Conservation (phyloP, 2,329 filamentous ascomycete species). For the Knufia petricola region DNA sequence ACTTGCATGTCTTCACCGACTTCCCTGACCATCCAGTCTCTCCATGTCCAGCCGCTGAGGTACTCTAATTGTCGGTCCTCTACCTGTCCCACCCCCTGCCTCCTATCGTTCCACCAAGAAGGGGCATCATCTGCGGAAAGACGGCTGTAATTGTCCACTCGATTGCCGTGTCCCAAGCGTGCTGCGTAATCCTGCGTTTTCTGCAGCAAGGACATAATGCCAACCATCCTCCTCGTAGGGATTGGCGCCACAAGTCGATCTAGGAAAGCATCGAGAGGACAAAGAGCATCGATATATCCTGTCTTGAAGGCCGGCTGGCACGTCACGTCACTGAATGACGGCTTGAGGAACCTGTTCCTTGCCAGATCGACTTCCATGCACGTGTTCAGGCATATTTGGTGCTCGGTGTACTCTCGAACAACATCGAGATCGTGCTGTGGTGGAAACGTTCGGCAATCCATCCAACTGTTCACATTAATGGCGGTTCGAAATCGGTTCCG, state of each 20-base stretch:
- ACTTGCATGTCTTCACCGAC: too few relatives aligned
- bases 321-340: constrained; percentile 9
- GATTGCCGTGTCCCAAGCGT: too few relatives aligned
- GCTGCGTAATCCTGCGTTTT: too few relatives aligned
- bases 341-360: constrained; percentile 13
- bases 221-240: constrained; percentile 9
- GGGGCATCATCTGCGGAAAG: too few relatives aligned
- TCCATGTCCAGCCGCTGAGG: too few relatives aligned
- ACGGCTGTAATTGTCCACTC: too few relatives aligned
- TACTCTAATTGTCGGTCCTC: too few relatives aligned
- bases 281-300: constrained; percentile 3
- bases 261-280: constrained; percentile 14
- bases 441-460: constrained; percentile 5
- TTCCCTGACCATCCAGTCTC: too few relatives aligned
- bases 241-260: constrained; percentile 2
- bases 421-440: constrained; percentile 10
- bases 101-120: too few relatives aligned
- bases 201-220: too few relatives aligned
- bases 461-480: constrained; percentile 5
- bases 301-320: neutral
- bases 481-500: constrained; percentile 11
- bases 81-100: too few relatives aligned
- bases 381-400: constrained; percentile 18
- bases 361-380: constrained; percentile 15
- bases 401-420: constrained; percentile 9